These are phyloP conservation scores for Pholiota adiposa DNA, from an alignment of 1,284 basidiomycete genomes.

Conservation along the genomic window DNA sequence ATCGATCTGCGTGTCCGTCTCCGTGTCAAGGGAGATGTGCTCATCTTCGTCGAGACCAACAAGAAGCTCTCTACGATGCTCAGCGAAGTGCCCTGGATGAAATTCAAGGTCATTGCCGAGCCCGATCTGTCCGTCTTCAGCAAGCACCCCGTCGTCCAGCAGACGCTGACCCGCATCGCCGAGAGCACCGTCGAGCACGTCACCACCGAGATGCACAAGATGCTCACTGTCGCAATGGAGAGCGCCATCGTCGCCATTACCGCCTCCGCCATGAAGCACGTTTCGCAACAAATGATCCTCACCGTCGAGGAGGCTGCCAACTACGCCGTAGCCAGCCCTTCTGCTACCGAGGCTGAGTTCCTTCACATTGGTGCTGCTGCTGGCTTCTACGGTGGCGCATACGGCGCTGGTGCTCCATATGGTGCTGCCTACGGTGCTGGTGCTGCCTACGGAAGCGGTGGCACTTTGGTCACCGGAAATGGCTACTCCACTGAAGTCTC, in stretches of 20 bases:
- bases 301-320: slow-evolving; percentile 16
- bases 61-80: slow-evolving; percentile 24
- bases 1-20: slow-evolving; percentile 21
- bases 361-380: slow-evolving; percentile 16
- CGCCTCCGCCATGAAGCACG: slow-evolving; percentile 22
- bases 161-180: slow-evolving; percentile 22
- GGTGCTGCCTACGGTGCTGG: not conserved
- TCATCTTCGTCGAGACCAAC: slow-evolving; percentile 23
- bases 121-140: slow-evolving; percentile 22
- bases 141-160: slow-evolving; percentile 21
- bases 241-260: slow-evolving; percentile 19
- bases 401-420: not conserved
- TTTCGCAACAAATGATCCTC: slow-evolving; percentile 15
- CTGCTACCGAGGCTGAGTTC: slow-evolving; percentile 19
- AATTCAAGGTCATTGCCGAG: slow-evolving; percentile 25
- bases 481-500: not conserved
- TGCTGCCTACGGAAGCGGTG: not conserved
- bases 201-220: slow-evolving; percentile 20
- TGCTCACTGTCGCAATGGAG: slow-evolving; percentile 23
- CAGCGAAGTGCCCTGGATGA: slow-evolving; percentile 26
- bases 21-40: slow-evolving; percentile 14
- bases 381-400: not conserved
- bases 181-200: slow-evolving; percentile 25
- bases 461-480: not conserved
- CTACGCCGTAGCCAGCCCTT: slow-evolving; percentile 18